Base-by-base conservation (phyloP, 2,329 filamentous ascomycete genomes). In the Colletotrichum sp. region DNA sequence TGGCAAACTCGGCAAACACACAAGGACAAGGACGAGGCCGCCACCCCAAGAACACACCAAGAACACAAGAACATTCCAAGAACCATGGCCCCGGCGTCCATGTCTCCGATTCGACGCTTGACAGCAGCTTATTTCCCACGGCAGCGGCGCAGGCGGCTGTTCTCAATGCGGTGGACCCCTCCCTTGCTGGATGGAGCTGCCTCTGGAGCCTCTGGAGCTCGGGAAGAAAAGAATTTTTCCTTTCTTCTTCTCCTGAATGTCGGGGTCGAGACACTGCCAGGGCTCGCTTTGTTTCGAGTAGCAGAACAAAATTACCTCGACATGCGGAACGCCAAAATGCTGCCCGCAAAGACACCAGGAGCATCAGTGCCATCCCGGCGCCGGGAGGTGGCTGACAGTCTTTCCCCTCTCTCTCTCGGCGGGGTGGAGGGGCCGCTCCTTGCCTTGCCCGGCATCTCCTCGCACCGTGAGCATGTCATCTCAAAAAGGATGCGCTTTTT, bases 281-380 rank as follows among this genome's bases (percentile, higher is more conserved):
- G 73, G 69, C 73, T 75, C 26, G 73, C 69, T 68, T 75, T 73
- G 70, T 75, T 75, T 73, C 70, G 73, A 75, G 73, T 57, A 34
- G 18, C 44, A 28, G 39, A 75, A 59, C 57, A 68, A 72, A 34
- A 75, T 75, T 73, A 55, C 73, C 73, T 68, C 39, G 26, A 73
- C 22, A 73, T 75, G 44, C 73, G 65, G 26, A 68, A 66, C 55
- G 63, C 63, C 55, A 75, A 55, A 75, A 67, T 48, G 24, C 24
- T 67, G 62, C 55, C 36, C 48, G 68, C 72, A 71, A 39, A 39
- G 62, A 39, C 28, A 71, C 28, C n/a, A 66, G 28, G 65, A 39
- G 26, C 48, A 71, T 67, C 72, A 66, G 52, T 71, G 68, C 72
- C 72, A 75, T 52, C 72, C 72, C 48, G 60, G 72, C 24, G 13